These are phyloP conservation scores for Malbranchea zuffiana DNA, from an alignment of 2,329 filamentous ascomycete species.

Conservation along the genomic window DNA sequence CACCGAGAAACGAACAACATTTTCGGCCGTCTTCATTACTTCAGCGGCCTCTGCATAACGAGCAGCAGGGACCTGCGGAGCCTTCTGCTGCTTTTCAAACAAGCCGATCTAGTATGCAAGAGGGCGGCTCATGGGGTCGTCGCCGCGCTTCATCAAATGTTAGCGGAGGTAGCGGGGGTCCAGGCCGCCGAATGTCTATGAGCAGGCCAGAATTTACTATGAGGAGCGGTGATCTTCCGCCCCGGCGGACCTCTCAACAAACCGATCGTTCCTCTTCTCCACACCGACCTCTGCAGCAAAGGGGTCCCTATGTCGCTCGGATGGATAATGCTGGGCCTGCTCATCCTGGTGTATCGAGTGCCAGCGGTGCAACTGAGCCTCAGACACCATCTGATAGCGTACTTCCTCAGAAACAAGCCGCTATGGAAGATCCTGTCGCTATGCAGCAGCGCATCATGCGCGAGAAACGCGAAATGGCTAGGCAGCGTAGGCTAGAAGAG, in stretches of 20 bases:
- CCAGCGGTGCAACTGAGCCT: slow-evolving; percentile 14
- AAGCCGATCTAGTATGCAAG: slow-evolving; percentile 53
- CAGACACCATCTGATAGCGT: slow-evolving; percentile 13
- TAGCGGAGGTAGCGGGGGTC: slow-evolving; percentile 69
- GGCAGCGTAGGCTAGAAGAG: slow-evolving; percentile 44
- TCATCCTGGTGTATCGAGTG: slow-evolving; percentile 19
- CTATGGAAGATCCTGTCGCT: slow-evolving; percentile 36
- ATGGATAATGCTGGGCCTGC: too few relatives aligned
- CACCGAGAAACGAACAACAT: slow-evolving; percentile 54
- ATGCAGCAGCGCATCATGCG: slow-evolving; percentile 52
- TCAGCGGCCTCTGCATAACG: slow-evolving; percentile 57
- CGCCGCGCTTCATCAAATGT: slow-evolving; percentile 83
- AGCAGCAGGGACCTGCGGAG: slow-evolving; percentile 58
- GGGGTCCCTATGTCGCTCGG: slow-evolving; percentile 14
- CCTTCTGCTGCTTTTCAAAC: slow-evolving; percentile 82
- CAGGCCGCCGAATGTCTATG: slow-evolving; percentile 53
- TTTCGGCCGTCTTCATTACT: slow-evolving; percentile 66
- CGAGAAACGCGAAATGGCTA: slow-evolving; percentile 47
- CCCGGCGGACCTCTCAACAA: slow-evolving; percentile 30
- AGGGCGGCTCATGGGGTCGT: slow-evolving; percentile 53
- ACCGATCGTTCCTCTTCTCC: slow-evolving; percentile 24
- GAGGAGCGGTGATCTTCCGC: slow-evolving; percentile 28
- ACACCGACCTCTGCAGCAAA: slow-evolving; percentile 17
- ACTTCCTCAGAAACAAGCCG: slow-evolving; percentile 13
- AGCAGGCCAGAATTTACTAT: slow-evolving; percentile 36